Base-by-base conservation (phyloP, 1,284 basidiomycete genomes). In the Pyrrhoderma noxium region DNA sequence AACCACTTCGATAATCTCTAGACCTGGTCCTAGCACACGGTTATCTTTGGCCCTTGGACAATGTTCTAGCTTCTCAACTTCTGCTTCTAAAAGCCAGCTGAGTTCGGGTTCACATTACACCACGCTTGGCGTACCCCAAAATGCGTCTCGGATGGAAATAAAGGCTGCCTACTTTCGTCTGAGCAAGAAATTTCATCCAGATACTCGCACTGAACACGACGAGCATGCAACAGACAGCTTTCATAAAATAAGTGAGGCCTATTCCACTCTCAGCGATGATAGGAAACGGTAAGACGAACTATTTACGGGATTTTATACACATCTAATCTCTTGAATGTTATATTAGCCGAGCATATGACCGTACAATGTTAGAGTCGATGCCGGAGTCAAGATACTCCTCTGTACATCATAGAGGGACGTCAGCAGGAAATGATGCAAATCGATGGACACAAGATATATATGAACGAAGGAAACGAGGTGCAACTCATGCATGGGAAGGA, bases 151-250 rank as follows among this genome's bases (percentile, higher is more conserved):
- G 3, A 49, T 45, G 40, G 43, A 56, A 22, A 47, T 56, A 0
- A 56, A 56, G 46, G 39, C 54, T 14, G 51, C 43, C 7, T 49
- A 45, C 23, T 21, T 52, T 1, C 58, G 77, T 74, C 60, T 78
- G 49, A 77, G 74, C 64, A 77, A 77, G 55, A 56, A 64, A 52
- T 69, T 68, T 48, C 76, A 78, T 53, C 75, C 75, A 0, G 75
- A 77, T 58, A 58, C 73, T 7, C 36, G 45, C 13, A 34, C 8
- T 18, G 69, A 68, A 51, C 62, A 66, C 27, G 72, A 74, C 40
- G 62, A 61, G 2, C 49, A 54, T 4, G 68, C 76, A 2, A 69
- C 65, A 54, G 63, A 65, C 49, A 72, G 62, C 49, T 77, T 76
- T 52, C 71, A 73, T 47, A 66, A 64, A 1, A 67, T 74, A 46